Evolutionary conservation across 2,329 filamentous ascomycete genomes (phyloP).

Genomic region (Monilinia fructigena): DNA sequence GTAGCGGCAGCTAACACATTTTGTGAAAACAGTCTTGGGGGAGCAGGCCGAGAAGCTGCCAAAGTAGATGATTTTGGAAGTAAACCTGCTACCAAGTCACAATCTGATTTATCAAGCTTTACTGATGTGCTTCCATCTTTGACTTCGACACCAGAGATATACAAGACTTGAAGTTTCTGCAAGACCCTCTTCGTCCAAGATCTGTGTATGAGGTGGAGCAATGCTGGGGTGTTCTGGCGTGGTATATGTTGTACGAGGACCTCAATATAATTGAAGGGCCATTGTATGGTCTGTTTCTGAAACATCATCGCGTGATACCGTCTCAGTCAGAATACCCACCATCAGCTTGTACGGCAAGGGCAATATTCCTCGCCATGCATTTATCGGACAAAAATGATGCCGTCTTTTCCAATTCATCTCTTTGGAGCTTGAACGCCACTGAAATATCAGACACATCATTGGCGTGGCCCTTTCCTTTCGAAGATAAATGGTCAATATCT

Average conservation of each 20-base stretch:
- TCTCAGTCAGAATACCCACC: neutral
- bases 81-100: too few species aligned
- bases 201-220: neutral
- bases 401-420: conserved; percentile 25
- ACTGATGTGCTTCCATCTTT: too few species aligned
- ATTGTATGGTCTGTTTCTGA: conserved; percentile 25
- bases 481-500: conserved; percentile 24
- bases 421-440: conserved; percentile 27
- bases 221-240: too few species aligned
- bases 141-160: too few species aligned
- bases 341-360: conserved; percentile 32
- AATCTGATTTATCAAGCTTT: too few species aligned
- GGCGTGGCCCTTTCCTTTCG: conserved; percentile 24
- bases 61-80: conserved; percentile 22
- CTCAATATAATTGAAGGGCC: too few species aligned
- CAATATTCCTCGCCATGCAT: conserved; percentile 33
- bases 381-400: conserved; percentile 25
- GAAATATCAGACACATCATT: conserved; percentile 21
- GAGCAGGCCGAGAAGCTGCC: conserved; percentile 2
- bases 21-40: neutral
- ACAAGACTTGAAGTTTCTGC: conserved; percentile 25
- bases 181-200: conserved; percentile 29
- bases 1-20: conserved; percentile 29
- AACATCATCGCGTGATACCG: conserved; percentile 19
- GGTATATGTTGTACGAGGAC: too few species aligned